A percentile compares a stretch with the other conserved stretches of the same genome.
These are phyloP conservation scores for Epichloe amarillans DNA, from an alignment of 2,329 filamentous ascomycete species.

Conservation along the genomic window DNA sequence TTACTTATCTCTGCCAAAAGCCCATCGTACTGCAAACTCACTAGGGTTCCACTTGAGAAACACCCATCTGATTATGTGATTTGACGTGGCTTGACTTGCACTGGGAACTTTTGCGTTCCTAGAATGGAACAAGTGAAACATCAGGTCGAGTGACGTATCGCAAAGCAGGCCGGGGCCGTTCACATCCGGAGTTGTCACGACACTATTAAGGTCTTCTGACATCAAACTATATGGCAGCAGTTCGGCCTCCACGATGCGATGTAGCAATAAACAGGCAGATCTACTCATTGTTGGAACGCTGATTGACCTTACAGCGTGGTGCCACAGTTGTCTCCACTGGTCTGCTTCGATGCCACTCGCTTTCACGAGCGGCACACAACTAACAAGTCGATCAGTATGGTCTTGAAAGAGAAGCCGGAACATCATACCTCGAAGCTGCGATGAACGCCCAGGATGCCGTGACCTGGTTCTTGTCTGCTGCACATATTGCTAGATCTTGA, in stretches of 20 bases:
- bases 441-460: constrained; percentile 74
- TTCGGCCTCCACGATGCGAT: constrained; percentile 49
- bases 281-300: constrained; percentile 60
- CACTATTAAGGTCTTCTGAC: constrained; percentile 55
- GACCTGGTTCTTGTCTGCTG: constrained; percentile 54
- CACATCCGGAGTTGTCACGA: constrained; percentile 64
- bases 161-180: constrained; percentile 66
- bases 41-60: constrained; percentile 72
- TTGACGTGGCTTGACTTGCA: constrained; percentile 52
- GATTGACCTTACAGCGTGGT: constrained; percentile 55
- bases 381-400: constrained; percentile 13
- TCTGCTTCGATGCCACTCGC: constrained; percentile 22
- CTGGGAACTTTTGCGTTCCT: constrained; percentile 56
- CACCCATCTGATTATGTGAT: constrained; percentile 68
- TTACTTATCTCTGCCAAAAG: not conserved
- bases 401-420: not conserved
- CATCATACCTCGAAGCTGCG: constrained; percentile 58
- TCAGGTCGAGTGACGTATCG: constrained; percentile 66
- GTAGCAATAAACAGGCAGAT: constrained; percentile 61
- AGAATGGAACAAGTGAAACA: constrained; percentile 54
- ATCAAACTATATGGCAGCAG: constrained; percentile 56
- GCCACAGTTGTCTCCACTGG: constrained; percentile 64
- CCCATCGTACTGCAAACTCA: constrained; percentile 26
- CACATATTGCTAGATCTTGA: constrained; percentile 40
- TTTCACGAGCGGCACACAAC: constrained; percentile 16